Base-by-base conservation (phyloP, 1,284 basidiomycete genomes). In the Irpex rosettiformis region DNA sequence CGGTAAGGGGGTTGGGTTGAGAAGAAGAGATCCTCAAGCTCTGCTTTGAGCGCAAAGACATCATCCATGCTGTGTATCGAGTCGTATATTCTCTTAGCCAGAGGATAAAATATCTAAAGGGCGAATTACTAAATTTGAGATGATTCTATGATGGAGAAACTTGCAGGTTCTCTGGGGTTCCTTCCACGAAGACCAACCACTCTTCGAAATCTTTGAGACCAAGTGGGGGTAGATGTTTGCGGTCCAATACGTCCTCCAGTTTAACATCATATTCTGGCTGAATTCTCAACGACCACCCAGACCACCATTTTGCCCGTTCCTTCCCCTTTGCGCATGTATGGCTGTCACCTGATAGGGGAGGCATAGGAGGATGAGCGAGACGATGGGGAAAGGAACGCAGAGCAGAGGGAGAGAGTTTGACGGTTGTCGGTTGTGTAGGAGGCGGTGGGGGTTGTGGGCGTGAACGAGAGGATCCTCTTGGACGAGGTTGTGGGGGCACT, bases 131-230 rank as follows among this genome's bases (percentile, higher is more conserved):
- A 52, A 49, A 61, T 18, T 18, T 13, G 30, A 21, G 4, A 18
- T 29, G 8, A n/a, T 40, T 11, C 10, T 4, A n/a, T 55, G 30
- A 18, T 55, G 48, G 40, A 43, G 51, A 45, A 30, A 73, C 79
- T 70, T 61, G 85, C 84, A 91, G 77, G 66, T 89, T 89, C 69
- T 90, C 87, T 25, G 85, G 81, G 51, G 77, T 78, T 55, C 79
- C 78, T 65, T 91, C 89, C 53, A 88, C 86, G 70, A 87, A 89
- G 33, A 91, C 75, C 52, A 91, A 73, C 80, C 89, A 91, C 70
- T 91, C 89, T 73, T 91, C 88, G 59, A 91, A 84, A 70, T 91
- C 89, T 70, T 91, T 91, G 64, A 91, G 77, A 40, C 84, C 86
- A 7, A 90, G 79, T 3, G 88, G 88, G 0, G 88, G 88, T 0